Evolutionary conservation across 2,329 filamentous ascomycete genomes (phyloP).

Genomic region (Neopestalotiopsis sp.): DNA sequence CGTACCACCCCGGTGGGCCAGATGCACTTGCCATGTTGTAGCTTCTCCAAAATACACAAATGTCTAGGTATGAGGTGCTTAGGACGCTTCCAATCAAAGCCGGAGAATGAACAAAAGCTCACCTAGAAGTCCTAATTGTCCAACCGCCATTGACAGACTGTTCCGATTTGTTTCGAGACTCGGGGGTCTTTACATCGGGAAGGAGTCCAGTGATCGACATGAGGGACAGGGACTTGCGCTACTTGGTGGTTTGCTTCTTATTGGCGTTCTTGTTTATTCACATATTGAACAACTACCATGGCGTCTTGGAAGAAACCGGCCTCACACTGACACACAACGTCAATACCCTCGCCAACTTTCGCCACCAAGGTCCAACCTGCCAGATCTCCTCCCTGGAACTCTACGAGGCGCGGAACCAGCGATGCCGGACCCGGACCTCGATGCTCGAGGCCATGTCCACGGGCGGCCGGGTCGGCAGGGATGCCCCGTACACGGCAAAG

Average conservation of each 20-base stretch:
- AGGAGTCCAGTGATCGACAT: background rate
- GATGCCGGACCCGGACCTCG: conserved; percentile 41
- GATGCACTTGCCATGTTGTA: too few species aligned
- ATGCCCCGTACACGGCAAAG: conserved; percentile 50
- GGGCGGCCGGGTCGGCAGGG: conserved; percentile 49
- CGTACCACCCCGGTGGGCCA: too few species aligned
- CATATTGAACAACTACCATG: background rate
- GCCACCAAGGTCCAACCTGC: conserved; percentile 45
- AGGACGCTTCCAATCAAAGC: too few species aligned
- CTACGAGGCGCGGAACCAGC: conserved; percentile 37
- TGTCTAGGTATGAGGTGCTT: too few species aligned
- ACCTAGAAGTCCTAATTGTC: too few species aligned
- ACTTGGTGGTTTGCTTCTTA: background rate
- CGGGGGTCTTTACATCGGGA: too few species aligned
- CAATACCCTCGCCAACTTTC: conserved; percentile 48
- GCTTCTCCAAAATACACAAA: too few species aligned
- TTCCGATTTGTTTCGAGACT: too few species aligned
- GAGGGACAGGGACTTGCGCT: background rate
- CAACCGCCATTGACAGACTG: too few species aligned
- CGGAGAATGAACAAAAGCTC: too few species aligned
- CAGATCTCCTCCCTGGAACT: conserved; percentile 51
- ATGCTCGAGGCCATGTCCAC: conserved; percentile 48
- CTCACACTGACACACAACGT: background rate
- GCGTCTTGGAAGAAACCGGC: background rate
- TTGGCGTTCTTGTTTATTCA: background rate